Evolutionary conservation across 1,139 yeast genomes (phyloP), one percentile per base, ranked within the genome.

Genomic region (Yamadazyma membranifaciens): DNA sequence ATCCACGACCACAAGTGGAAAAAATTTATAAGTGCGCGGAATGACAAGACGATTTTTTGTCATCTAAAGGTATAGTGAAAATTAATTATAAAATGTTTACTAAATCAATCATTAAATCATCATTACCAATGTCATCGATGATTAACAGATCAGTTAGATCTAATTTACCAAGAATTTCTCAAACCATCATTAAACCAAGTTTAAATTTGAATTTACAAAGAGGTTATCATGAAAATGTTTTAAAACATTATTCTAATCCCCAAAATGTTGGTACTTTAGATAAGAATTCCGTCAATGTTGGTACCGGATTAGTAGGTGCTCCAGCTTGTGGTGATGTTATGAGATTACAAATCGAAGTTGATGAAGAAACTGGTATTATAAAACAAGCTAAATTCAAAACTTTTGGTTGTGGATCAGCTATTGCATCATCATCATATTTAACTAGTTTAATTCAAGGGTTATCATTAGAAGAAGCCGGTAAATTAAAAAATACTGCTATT

Each of bases 241-340:
- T 92, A 53, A 98, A 92, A 62, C 98, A 92, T 64, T 92, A 92
- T 67, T 83, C 87, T 59, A 91, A 91, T 69, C 98, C 98, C 45
- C 80, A 98, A 64, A 92, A 92, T 60, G 98, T 92, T 34, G 98
- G 98, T 14, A 78, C 96, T 6, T 68, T 92, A 65, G 88, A 89
- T 65, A 89, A 91, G 67, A 75, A 74, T 47, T 79, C 81, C 46
- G 57, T 65, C 17, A 79, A 82, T 51, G 98, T 92, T n/a, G 98
- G 98, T 34, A 92, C 98, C 2, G 98, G 98, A 1, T 77, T 92
- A 34, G 98, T 92, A 14, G 92, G 98, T 41, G 98, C 98, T 0
- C 98, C 98, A 42, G 98, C 98, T 1, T 92, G 98, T 71, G 98
- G 98, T 45, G 98, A 92, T 70, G 98, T 92, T 39, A 92, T 92